Evolutionary conservation across 345 rosid species (phyloP).

Genomic region (Eucalyptus camaldulensis): DNA sequence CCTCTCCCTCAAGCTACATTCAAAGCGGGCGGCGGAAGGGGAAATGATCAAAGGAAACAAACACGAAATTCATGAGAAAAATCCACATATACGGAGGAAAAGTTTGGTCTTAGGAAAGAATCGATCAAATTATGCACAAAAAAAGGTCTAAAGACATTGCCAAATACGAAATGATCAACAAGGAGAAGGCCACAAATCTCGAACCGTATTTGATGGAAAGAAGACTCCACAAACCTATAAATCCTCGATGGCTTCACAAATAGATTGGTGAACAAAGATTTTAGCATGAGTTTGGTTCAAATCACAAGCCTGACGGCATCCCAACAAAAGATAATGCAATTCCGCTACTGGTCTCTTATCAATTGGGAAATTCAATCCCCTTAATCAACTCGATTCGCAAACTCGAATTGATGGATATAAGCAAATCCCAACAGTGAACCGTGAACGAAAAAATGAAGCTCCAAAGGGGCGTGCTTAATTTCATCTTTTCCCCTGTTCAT

Average conservation of each 20-base stretch:
- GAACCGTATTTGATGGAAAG: not conserved
- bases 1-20: conserved; percentile 37
- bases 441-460: not conserved
- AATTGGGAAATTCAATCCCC: not conserved
- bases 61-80: not conserved
- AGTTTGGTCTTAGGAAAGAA: not conserved
- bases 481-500: not conserved
- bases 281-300: not conserved
- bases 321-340: not conserved
- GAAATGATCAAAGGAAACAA: not conserved
- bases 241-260: not conserved
- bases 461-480: not conserved
- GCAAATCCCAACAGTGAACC: not conserved
- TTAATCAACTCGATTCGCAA: not conserved
- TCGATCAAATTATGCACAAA: not conserved
- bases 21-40: not conserved
- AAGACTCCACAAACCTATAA: not conserved
- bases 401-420: not conserved
- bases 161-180: not conserved
- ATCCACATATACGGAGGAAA: not conserved
- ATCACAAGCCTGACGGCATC: not conserved
- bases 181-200: not conserved
- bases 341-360: not conserved
- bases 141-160: not conserved
- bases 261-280: not conserved